Evolutionary conservation across 768 basidiomycete species (phyloP), one percentile per base, ranked within the genome.

Genomic region (Mycena amicta): DNA sequence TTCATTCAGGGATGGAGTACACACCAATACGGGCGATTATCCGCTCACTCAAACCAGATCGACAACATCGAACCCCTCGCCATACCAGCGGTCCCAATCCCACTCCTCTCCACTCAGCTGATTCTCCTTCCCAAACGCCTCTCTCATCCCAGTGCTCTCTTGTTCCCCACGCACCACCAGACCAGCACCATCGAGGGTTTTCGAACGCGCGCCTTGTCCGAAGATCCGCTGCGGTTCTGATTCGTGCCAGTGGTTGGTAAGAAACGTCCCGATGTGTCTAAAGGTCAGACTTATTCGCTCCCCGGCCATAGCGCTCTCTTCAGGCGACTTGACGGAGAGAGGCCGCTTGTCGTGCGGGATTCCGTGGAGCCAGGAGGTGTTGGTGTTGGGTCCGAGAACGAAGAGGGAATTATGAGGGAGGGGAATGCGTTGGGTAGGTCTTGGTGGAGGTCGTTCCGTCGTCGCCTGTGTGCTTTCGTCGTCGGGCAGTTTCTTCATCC

Each of bases 331-430:
- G 3, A 72, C 67, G 4, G 68, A 57, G 3, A 77, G 57, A 3
- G 83, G 81, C 1, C 91, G 86, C 62, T 89, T 92, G 73, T 93
- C 91, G 53, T 84, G 83, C 58, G 85, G 83, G 62, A 93, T 89
- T 39, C 83, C 84, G 66, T 93, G 91, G 53, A 92, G 73, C 88
- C 90, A 93, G 57, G 78, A 79, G 54, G 76, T 74, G 64, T 93
- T 93, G 49, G 90, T 92, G 53, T 80, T 77, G 4, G 84, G 79
- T 1, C 90, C 90, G 76, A 93, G 77, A 57, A 91, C 85, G 69
- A 93, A 92, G 80, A 92, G 86, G 4, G 89, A 91, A 68, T 90
- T 92, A 65, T 92, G 86, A 0, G 89, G 89, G 0, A 93, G 82
- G 0, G 86, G 84, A 20, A 92, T 81, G 59, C 85, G 85, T 68